Conservation (phyloP, 768 basidiomycete genomes). For the Stropharia rugosoannulata region DNA sequence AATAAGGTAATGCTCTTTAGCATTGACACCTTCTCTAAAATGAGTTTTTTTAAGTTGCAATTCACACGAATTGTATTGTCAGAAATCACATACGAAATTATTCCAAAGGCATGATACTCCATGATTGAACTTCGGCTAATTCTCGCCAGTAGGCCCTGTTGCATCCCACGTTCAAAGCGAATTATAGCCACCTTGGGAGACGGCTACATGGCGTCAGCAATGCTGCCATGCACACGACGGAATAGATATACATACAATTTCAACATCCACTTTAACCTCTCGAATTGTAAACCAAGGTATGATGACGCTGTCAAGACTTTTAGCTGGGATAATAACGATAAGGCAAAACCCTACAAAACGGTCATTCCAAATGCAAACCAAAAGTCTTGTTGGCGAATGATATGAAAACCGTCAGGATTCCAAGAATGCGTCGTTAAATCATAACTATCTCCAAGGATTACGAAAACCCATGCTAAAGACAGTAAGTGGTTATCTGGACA, state of each 20-base stretch:
- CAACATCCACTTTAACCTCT: constrained; percentile 73
- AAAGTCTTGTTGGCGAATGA: constrained; percentile 72
- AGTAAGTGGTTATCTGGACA: background rate
- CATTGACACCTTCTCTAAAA: constrained; percentile 64
- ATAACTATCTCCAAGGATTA: constrained; percentile 67
- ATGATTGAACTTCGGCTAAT: constrained; percentile 73
- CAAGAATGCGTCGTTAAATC: constrained; percentile 54
- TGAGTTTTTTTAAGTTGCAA: constrained; percentile 8
- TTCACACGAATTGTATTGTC: background rate
- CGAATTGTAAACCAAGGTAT: constrained; percentile 79
- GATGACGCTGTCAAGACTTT: constrained; percentile 44
- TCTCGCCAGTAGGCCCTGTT: constrained; percentile 78
- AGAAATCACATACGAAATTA: constrained; percentile 62
- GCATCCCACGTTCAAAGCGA: constrained; percentile 83
- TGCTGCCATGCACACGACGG: background rate
- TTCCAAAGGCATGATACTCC: constrained; percentile 87
- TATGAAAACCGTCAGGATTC: constrained; percentile 55
- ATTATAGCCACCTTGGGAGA: constrained; percentile 80
- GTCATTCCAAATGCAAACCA: constrained; percentile 81
- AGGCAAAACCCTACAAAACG: constrained; percentile 48
- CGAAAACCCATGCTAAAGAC: constrained; percentile 59
- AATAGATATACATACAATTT: constrained; percentile 54
- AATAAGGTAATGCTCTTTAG: constrained; percentile 79
- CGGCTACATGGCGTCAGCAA: constrained; percentile 43
- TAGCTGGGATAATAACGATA: background rate